A percentile compares a stretch with the other conserved stretches of the same genome.
Conservation (phyloP, 1,139 yeast species). For the Suhomyces kunorum region DNA sequence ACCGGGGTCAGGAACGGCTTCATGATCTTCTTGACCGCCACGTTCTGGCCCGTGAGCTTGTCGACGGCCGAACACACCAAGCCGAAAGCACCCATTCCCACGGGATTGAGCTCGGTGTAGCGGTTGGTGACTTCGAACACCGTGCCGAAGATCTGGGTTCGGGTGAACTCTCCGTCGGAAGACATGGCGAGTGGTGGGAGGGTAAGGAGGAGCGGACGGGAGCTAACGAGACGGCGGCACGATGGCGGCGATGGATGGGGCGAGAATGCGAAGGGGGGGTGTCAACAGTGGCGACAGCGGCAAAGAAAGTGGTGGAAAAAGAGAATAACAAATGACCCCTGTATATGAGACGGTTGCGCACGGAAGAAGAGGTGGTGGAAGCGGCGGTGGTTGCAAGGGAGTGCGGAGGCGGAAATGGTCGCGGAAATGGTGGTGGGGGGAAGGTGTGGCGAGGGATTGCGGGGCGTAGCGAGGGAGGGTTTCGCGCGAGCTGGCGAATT, state of each 20-base stretch:
- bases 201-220: background rate
- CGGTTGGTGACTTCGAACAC: constrained; percentile 91
- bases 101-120: constrained; percentile 91
- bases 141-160: constrained; percentile 76
- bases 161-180: constrained; percentile 31
- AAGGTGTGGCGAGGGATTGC: background rate
- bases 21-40: constrained; percentile 97
- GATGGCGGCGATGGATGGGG: background rate
- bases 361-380: background rate
- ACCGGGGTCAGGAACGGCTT: constrained; percentile 96
- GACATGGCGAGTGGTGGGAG: constrained; percentile 18
- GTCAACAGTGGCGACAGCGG: background rate
- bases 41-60: constrained; percentile 85
- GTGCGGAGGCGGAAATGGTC: background rate
- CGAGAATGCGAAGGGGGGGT: background rate
- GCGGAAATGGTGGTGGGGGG: background rate
- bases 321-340: constrained; percentile 11
- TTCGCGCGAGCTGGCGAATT: too few relatives aligned
- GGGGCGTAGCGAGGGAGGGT: too few relatives aligned
- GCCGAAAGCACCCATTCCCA: constrained; percentile 99
- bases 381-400: background rate
- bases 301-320: constrained; percentile 8
- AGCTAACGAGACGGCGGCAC: background rate
- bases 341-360: constrained; percentile 6
- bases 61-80: constrained; percentile 96